These are phyloP conservation scores for Amanita molliuscula DNA, from an alignment of 768 basidiomycete genomes.

Conservation along the genomic window DNA sequence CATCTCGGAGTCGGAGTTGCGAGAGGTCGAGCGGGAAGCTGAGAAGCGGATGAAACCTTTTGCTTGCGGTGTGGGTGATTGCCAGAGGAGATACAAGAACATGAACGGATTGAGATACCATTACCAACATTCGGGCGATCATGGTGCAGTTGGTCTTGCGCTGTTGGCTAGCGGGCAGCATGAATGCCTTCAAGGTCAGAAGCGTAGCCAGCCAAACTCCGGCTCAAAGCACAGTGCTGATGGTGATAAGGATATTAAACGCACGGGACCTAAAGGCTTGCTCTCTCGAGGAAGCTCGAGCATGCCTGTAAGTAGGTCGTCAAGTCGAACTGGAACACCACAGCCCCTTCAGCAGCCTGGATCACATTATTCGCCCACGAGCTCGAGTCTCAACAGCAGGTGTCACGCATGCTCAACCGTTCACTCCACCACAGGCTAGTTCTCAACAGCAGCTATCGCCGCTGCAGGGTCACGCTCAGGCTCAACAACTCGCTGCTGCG, in stretches of 20 bases:
- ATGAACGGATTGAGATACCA: slow-evolving; percentile 97
- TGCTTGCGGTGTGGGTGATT: slow-evolving; percentile 83
- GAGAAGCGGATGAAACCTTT: slow-evolving; percentile 77
- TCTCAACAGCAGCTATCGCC: slow-evolving; percentile 5
- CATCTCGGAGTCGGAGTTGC: slow-evolving; percentile 51
- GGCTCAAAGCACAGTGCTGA: slow-evolving; percentile 7
- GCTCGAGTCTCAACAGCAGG: slow-evolving; percentile 1
- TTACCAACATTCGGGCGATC: slow-evolving; percentile 94
- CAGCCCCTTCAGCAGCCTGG: slow-evolving; percentile 12
- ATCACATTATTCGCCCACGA: slow-evolving; percentile 1
- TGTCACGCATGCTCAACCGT: slow-evolving; percentile 7
- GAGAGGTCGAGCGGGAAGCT: slow-evolving; percentile 75
- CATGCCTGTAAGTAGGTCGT: slow-evolving; percentile 25
- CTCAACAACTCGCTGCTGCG: slow-evolving; percentile 13
- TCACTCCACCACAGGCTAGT: slow-evolving; percentile 6
- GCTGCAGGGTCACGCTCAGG: slow-evolving; percentile 24
- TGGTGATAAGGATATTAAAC: slow-evolving; percentile 4
- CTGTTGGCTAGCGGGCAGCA: slow-evolving; percentile 71
- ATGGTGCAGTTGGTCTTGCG: slow-evolving; percentile 81
- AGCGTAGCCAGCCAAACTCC: slow-evolving; percentile 10
- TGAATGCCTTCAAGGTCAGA: slow-evolving; percentile 24
- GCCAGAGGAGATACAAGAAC: slow-evolving; percentile 89
- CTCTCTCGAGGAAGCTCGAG: slow-evolving; percentile 19
- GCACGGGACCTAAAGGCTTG: neutral
- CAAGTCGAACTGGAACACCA: slow-evolving; percentile 27